Percentiles rank a stretch among this genome's conserved stretches.
phyloP scores from a whole-genome alignment of 352 stramenopile species.

The Globisporangium cederbergense region DNA sequence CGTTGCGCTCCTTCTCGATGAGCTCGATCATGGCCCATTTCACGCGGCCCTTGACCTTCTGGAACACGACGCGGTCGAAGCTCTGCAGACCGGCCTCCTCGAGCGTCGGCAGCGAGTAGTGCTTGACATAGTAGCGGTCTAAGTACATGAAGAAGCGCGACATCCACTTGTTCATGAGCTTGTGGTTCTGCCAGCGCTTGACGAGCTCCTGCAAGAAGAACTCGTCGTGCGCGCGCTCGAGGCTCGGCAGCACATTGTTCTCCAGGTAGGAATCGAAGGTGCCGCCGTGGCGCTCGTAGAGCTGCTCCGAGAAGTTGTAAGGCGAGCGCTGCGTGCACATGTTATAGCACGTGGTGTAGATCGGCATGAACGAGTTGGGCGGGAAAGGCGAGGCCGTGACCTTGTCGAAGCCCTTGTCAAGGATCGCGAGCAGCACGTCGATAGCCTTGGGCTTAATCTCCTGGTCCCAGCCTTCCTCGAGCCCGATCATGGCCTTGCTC shows the following conservation, averaged over 20 bases:
- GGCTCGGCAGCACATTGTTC: conserved; percentile 86
- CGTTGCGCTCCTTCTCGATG: conserved; percentile 97
- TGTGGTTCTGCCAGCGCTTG: conserved; percentile 97
- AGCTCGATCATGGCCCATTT: conserved; percentile 93
- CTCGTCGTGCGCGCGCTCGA: conserved; percentile 89
- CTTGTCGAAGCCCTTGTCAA: conserved; percentile 86
- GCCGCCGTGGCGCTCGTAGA: conserved; percentile 96
- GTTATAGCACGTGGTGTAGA: conserved; percentile 96
- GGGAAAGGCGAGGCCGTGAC: conserved; percentile 79
- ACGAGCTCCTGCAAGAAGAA: conserved; percentile 97
- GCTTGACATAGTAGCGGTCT: conserved; percentile 97
- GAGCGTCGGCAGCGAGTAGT: conserved; percentile 96
- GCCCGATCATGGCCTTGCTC: conserved; percentile 83
- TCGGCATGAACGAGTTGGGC: conserved; percentile 84
- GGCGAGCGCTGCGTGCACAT: conserved; percentile 99
- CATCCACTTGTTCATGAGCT: conserved; percentile 99
- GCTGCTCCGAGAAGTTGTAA: conserved; percentile 98
- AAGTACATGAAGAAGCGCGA: conserved; percentile 99
- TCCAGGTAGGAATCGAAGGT: conserved; percentile 88
- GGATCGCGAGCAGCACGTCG: conserved; percentile 82
- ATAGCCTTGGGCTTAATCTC: conserved; percentile 90
- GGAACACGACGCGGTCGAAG: conserved; percentile 82
- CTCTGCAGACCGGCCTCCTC: conserved; percentile 87
- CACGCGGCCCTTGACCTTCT: conserved; percentile 80
- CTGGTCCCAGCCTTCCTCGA: conserved; percentile 84